A percentile compares a stretch with the other conserved stretches of the same genome.
These are phyloP conservation scores for Fusarium metavorans DNA, from an alignment of 2,329 filamentous ascomycete species.

Conservation along the genomic window DNA sequence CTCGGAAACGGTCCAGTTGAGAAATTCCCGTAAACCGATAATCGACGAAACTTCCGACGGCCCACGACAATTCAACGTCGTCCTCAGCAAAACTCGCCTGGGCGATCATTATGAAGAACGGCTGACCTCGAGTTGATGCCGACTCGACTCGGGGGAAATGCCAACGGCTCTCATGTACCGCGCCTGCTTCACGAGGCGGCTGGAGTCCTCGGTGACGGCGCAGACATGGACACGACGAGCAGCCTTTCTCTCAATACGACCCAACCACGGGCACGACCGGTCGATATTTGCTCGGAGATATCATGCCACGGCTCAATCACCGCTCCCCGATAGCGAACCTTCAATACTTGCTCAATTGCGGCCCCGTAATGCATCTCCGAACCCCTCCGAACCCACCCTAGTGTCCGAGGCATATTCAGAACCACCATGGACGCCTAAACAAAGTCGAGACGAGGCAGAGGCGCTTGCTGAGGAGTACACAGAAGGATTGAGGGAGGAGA, in stretches of 20 bases:
- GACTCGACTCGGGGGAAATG: conserved; percentile 43
- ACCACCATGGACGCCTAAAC: not conserved
- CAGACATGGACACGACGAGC: conserved; percentile 33
- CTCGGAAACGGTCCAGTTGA: conserved; percentile 29
- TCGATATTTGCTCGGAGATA: conserved; percentile 25
- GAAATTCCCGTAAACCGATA: conserved; percentile 18
- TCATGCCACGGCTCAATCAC: conserved; percentile 5
- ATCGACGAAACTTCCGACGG: not conserved
- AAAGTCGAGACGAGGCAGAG: not conserved
- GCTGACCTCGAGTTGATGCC: conserved; percentile 32
- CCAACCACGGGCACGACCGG: not conserved
- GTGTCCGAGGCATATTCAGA: not conserved
- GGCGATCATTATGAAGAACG: conserved; percentile 37
- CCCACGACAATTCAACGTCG: conserved; percentile 1
- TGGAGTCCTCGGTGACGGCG: conserved; percentile 29
- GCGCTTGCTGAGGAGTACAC: not conserved
- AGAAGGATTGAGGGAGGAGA: not conserved
- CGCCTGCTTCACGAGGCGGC: conserved; percentile 38
- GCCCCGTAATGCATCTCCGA: conserved; percentile 13
- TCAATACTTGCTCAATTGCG: conserved; percentile 36
- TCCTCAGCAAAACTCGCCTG: conserved; percentile 9
- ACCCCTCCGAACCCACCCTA: conserved; percentile 6
- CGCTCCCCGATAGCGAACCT: conserved; percentile 6
- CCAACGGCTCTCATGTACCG: conserved; percentile 41
- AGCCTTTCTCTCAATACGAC: conserved; percentile 27